Evolutionary conservation across 2,329 filamentous ascomycete genomes (phyloP), one percentile per base, ranked within the genome.

Genomic region (Coniochaeta sp.): DNA sequence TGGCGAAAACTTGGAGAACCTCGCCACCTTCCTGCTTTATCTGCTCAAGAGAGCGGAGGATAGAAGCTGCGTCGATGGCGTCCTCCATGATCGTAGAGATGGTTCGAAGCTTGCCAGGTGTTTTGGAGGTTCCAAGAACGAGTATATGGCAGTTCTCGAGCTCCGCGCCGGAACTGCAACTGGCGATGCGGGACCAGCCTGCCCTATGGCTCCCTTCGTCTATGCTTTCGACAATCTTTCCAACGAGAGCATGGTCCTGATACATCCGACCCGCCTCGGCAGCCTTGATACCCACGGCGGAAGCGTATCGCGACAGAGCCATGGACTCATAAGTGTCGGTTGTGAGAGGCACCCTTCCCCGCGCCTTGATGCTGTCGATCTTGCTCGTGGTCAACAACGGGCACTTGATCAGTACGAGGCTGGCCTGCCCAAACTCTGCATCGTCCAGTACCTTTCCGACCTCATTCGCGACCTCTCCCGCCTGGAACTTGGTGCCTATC

Each of bases 251-350:
- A n/a, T n/a, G n/a, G n/a, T n/a, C n/a, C n/a, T n/a, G n/a, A n/a
- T n/a, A n/a, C n/a, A n/a, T n/a, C n/a, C n/a, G n/a, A n/a, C n/a
- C n/a, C n/a, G n/a, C n/a, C 10, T 64, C 55, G 27, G 64, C 64
- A 10, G 59, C 50, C 3, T 60, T 59, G 24, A 66, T 61, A 9
- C 64, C 63, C 5, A 66, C 53, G 2, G 64, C 63, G 27, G 59
- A 61, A 10, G 63, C 63, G 49, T 65, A 65, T 8, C 64, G 57
- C 10, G 64, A 66, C 54, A 59, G 61, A 22, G 63, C 63, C 63
- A 66, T 66, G 13, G 61, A 63, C 49, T 65, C 58, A 48, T 66
- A 66, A 3, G 63, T 65, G 49, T 66, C 61, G 5, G 56, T 57
- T 5, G 63, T 64, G 26, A 62, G 40, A 3, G 63, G 58, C 49